phyloP scores from a whole-genome alignment of 2,329 filamentous ascomycete genomes.

The Cladosporium colombiae region DNA sequence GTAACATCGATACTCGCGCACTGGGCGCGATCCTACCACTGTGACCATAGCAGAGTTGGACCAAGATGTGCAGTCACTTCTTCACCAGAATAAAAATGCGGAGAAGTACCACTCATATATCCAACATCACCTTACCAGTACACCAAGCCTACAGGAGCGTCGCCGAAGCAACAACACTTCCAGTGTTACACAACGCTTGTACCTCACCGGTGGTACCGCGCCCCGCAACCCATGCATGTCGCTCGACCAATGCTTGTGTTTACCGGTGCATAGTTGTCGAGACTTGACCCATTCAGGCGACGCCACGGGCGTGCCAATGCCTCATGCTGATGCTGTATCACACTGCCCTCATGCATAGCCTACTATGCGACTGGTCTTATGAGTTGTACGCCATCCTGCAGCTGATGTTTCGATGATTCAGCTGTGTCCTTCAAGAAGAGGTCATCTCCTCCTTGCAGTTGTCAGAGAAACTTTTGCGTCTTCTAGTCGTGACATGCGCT shows the following conservation, averaged over 20 bases:
- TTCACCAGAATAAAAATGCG: background rate
- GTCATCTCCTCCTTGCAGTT: background rate
- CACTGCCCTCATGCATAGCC: background rate
- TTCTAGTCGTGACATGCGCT: background rate
- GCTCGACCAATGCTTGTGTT: background rate
- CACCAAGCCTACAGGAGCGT: background rate
- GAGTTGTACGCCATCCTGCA: constrained; percentile 3
- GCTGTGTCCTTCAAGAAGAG: background rate
- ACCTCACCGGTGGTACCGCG: constrained; percentile 5
- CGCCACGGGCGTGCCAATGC: constrained; percentile 1
- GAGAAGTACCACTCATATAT: background rate
- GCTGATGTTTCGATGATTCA: background rate
- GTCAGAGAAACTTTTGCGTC: background rate
- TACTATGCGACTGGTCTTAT: background rate
- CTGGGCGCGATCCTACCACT: too few species aligned
- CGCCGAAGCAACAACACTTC: background rate
- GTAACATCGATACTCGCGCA: background rate
- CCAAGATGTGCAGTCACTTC: background rate
- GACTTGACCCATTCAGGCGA: background rate
- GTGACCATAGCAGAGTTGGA: background rate
- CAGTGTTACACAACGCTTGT: background rate
- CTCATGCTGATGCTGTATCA: constrained; percentile 1
- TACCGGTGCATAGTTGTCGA: background rate
- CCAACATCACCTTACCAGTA: background rate
- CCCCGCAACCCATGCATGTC: background rate